Evolutionary conservation across 441 rosid species (phyloP), one percentile per base, ranked within the genome.

Genomic region (Melastoma candidum): DNA sequence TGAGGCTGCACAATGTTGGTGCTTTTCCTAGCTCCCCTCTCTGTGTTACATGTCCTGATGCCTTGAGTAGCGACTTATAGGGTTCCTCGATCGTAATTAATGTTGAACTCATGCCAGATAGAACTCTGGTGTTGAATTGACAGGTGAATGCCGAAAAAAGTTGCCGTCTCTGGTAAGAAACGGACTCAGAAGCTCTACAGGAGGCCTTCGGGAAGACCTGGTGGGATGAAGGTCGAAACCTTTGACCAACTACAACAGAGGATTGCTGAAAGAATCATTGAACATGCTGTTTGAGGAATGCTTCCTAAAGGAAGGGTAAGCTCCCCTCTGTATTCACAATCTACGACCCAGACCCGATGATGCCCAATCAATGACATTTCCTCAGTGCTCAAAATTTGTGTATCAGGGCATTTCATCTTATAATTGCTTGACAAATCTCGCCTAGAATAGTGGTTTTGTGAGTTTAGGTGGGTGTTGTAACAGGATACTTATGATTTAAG

Each of bases 141-240:
- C 69, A 90, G 96, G 98, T 92, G 56, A 92, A 92, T 61, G 98
- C 98, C 58, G 96, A 92, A 70, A 92, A 92, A 92, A 71, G 85
- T 92, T 47, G 88, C 90, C 47, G 98, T 92, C 29, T 83, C 95
- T 68, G 96, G 98, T 49, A 87, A 83, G 75, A 92, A 92, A 68
- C 73, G 85, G 76, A 83, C 83, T 64, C 96, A 92, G 60, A 92
- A 87, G 77, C 77, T 92, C 51, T 92, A 87, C 81, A 76, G 95
- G 79, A 83, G 98, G 71, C 98, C 87, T 76, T 90, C 98, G 55
- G 98, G 98, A 65, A 75, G 98, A 70, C 98, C 98, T 0, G 98
- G 98, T 57, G 98, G 98, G 61, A 83, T 87, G 98, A 92, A 60
- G 54, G 87, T 83, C 44, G 98, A 92, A 68, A 92, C 96, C 12